A percentile compares a stretch with the other conserved stretches of the same genome.
These are phyloP conservation scores for Emericellopsis terricola DNA, from an alignment of 495 filamentous ascomycete genomes.

Conservation along the genomic window DNA sequence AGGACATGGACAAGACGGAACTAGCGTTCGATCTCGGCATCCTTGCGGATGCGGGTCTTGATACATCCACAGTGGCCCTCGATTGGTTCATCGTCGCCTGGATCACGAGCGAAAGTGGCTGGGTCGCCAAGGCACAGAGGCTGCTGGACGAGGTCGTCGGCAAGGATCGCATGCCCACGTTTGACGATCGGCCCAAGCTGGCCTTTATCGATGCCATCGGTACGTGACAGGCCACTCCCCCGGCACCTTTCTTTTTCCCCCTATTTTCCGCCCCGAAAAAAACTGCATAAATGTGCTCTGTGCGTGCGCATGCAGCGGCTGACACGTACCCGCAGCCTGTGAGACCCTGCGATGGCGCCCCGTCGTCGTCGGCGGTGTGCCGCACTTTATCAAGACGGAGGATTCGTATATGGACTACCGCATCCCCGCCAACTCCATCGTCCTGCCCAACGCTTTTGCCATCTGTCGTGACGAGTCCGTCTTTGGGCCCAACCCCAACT, in stretches of 20 bases:
- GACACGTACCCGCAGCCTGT: too few relatives aligned
- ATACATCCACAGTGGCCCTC: too few relatives aligned
- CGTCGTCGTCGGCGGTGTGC: conserved; percentile 25
- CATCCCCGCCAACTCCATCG: background rate
- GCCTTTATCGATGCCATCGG: conserved; percentile 28
- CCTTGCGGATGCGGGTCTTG: too few relatives aligned
- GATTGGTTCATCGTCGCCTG: too few relatives aligned
- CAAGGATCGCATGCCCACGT: conserved; percentile 24
- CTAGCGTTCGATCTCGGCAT: too few relatives aligned
- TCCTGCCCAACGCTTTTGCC: background rate
- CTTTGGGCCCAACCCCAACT: conserved; percentile 26
- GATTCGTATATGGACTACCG: conserved; percentile 9
- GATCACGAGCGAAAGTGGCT: too few relatives aligned
- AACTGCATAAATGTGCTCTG: too few relatives aligned
- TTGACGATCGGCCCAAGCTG: conserved; percentile 27
- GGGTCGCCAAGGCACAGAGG: conserved; percentile 32
- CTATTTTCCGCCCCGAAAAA: too few relatives aligned
- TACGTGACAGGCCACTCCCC: too few relatives aligned
- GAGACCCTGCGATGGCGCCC: conserved; percentile 33
- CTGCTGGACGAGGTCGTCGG: conserved; percentile 36
- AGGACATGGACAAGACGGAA: too few relatives aligned
- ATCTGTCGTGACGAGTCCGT: conserved; percentile 9
- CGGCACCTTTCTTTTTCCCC: too few relatives aligned
- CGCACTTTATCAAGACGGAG: conserved; percentile 25
- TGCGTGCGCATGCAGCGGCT: too few relatives aligned